Evolutionary conservation across 306 rosid genomes (phyloP).

Genomic region (Ormosia emarginata): DNA sequence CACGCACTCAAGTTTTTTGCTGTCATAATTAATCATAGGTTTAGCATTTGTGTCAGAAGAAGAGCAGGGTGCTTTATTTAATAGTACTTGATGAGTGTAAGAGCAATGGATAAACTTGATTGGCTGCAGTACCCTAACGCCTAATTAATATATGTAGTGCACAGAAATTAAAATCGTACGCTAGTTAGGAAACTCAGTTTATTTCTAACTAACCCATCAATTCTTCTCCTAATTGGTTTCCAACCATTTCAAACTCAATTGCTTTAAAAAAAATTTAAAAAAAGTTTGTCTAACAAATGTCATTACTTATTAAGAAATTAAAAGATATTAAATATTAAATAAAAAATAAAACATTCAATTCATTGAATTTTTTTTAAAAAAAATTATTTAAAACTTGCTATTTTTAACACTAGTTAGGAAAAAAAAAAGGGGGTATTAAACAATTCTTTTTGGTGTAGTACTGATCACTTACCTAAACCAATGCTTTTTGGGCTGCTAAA

Average conservation of each 20-base stretch:
- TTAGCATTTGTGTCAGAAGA: background rate
- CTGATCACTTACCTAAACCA: background rate
- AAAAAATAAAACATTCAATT: too few relatives aligned
- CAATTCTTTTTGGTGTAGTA: background rate
- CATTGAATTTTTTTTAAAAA: too few relatives aligned
- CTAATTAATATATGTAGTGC: background rate
- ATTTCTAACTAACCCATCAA: constrained; percentile 1
- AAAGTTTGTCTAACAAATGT: too few relatives aligned
- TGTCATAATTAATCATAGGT: background rate
- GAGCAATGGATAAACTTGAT: background rate
- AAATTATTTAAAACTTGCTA: too few relatives aligned
- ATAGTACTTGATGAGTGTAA: background rate
- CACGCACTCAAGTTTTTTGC: too few relatives aligned
- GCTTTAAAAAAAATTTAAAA: too few relatives aligned
- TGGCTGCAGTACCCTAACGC: background rate
- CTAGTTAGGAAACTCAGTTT: background rate
- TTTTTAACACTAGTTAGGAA: too few relatives aligned
- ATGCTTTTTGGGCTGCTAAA: background rate
- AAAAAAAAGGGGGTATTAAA: background rate
- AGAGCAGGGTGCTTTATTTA: too few relatives aligned
- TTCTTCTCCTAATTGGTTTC: constrained; percentile 7
- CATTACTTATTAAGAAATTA: too few relatives aligned
- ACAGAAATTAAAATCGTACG: background rate
- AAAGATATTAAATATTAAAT: too few relatives aligned
- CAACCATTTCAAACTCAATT: background rate